A percentile compares a stretch with the other conserved stretches of the same genome.
These are phyloP conservation scores for Pyrenochaeta sp. DNA, from an alignment of 2,329 filamentous ascomycete species.

Conservation along the genomic window DNA sequence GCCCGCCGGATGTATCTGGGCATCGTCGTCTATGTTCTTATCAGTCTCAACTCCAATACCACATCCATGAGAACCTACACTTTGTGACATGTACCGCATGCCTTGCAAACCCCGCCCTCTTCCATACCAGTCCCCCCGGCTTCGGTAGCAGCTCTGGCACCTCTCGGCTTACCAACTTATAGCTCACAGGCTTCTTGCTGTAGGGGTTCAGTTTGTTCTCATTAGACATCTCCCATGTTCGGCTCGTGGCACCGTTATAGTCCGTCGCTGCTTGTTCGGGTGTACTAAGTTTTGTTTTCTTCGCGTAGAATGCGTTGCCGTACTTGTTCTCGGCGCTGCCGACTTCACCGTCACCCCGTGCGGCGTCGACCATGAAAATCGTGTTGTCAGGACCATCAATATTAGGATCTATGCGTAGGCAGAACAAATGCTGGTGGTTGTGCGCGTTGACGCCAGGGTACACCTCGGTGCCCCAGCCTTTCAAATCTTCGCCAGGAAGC, in stretches of 20 bases:
- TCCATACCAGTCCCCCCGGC: constrained; percentile 84
- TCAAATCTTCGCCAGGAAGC: constrained; percentile 79
- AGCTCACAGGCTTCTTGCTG: constrained; percentile 83
- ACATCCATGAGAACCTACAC: constrained; percentile 66
- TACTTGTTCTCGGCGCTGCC: constrained; percentile 85
- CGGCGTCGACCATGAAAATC: constrained; percentile 82
- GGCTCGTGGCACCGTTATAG: constrained; percentile 79
- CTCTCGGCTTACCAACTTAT: constrained; percentile 90
- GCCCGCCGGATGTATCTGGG: constrained; percentile 84
- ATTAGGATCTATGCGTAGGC: constrained; percentile 84
- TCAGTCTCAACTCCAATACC: constrained; percentile 8
- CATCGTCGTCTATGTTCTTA: constrained; percentile 70
- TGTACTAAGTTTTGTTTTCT: constrained; percentile 80
- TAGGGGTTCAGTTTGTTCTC: constrained; percentile 84
- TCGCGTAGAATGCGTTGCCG: constrained; percentile 88
- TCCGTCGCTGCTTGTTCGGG: constrained; percentile 75
- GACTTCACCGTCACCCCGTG: constrained; percentile 74
- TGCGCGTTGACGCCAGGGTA: constrained; percentile 92
- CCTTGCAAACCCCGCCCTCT: constrained; percentile 84
- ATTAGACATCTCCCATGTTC: constrained; percentile 93
- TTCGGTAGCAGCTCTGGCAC: constrained; percentile 82
- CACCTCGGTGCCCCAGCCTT: constrained; percentile 91
- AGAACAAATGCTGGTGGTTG: constrained; percentile 97
- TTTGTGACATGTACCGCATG: constrained; percentile 90
- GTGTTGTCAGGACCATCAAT: constrained; percentile 87